phyloP scores from a whole-genome alignment of 768 basidiomycete species.

The Tubosaeta sp. region DNA sequence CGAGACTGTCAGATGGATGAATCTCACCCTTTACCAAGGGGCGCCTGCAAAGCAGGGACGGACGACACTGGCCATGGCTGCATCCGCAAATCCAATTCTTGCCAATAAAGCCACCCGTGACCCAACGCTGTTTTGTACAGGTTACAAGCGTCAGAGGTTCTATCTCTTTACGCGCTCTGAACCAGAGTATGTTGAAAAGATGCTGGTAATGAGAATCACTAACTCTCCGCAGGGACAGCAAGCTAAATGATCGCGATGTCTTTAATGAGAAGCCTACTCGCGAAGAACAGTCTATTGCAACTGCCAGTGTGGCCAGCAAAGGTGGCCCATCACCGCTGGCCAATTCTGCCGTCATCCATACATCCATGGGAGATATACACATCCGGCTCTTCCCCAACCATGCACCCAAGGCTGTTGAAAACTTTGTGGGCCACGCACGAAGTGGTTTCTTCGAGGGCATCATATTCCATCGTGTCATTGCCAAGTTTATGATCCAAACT shows the following conservation, averaged over 20 bases:
- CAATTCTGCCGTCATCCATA: slow-evolving; percentile 85
- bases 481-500: slow-evolving; percentile 98
- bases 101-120: slow-evolving; percentile 81
- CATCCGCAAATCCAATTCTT: slow-evolving; percentile 92
- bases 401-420: slow-evolving; percentile 94
- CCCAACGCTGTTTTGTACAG: slow-evolving; percentile 90
- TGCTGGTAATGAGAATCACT: not conserved
- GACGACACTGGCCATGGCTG: slow-evolving; percentile 89
- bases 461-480: slow-evolving; percentile 95
- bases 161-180: slow-evolving; percentile 91
- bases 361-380: slow-evolving; percentile 92
- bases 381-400: slow-evolving; percentile 85
- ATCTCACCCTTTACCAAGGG: slow-evolving; percentile 89
- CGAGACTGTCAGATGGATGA: slow-evolving; percentile 86
- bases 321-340: slow-evolving; percentile 69
- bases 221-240: slow-evolving; percentile 59
- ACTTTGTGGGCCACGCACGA: slow-evolving; percentile 89
- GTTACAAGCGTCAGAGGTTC: slow-evolving; percentile 89
- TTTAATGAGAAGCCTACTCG: slow-evolving; percentile 98
- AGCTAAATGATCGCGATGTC: slow-evolving; percentile 87
- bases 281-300: slow-evolving; percentile 88
- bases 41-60: slow-evolving; percentile 83
- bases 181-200: slow-evolving; percentile 67
- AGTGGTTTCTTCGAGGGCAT: slow-evolving; percentile 90
- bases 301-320: slow-evolving; percentile 46